Conservation (phyloP, 805 yeast genomes). For the Candida endomychidarum region DNA sequence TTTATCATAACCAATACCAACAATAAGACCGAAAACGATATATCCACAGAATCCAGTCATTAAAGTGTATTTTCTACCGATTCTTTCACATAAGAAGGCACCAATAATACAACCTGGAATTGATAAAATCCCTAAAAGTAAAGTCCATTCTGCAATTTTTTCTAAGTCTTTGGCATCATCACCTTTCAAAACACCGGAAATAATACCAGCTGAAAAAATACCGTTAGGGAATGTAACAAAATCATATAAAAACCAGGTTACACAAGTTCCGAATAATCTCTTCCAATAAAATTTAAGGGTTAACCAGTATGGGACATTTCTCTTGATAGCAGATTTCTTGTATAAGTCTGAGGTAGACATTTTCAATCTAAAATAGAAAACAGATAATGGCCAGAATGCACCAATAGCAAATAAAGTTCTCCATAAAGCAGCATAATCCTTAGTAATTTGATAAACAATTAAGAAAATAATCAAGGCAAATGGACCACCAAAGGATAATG, state of each 20-base stretch:
- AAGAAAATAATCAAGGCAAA: constrained; percentile 66
- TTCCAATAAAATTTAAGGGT: constrained; percentile 68
- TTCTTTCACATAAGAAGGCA: constrained; percentile 58
- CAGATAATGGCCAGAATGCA: constrained; percentile 65
- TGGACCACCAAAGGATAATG: constrained; percentile 77
- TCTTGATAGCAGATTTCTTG: constrained; percentile 62
- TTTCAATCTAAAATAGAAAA: constrained; percentile 69
- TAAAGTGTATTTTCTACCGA: constrained; percentile 73
- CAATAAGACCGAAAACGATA: constrained; percentile 67
- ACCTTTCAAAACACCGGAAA: constrained; percentile 46
- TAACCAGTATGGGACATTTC: constrained; percentile 51
- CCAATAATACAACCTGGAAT: constrained; percentile 75
- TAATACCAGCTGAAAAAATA: constrained; percentile 60
- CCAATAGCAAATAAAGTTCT: constrained; percentile 68
- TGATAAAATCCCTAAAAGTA: constrained; percentile 61
- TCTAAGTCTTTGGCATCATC: constrained; percentile 41
- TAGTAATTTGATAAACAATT: constrained; percentile 62
- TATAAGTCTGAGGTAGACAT: constrained; percentile 68
- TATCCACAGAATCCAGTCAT: constrained; percentile 72
- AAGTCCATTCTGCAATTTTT: constrained; percentile 70
- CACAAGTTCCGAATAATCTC: constrained; percentile 66
- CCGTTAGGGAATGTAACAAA: constrained; percentile 82
- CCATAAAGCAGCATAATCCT: constrained; percentile 56
- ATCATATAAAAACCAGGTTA: constrained; percentile 79
- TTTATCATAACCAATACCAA: constrained; percentile 62